Base-by-base conservation (phyloP, 2,329 filamentous ascomycete species). In the Ceratocystis lukuohia region DNA sequence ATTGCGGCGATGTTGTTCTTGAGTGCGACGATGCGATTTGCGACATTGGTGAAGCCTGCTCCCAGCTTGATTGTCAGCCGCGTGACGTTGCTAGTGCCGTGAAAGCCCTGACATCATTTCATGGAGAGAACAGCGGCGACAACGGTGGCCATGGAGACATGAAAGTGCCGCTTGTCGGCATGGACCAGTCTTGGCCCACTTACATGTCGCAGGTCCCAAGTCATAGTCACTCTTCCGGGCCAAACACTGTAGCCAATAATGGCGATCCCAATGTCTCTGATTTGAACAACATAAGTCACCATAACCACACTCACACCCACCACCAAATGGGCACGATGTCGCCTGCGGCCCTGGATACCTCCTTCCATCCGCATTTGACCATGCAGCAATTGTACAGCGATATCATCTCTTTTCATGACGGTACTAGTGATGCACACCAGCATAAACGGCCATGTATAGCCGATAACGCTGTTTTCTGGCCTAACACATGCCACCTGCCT, bases 71-170 rank as follows among this genome's bases (percentile, higher is more conserved):
- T 20, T 70, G 69, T 22, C 68, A 67, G 45, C 53, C 64, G 22
- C 61, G 62, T 15, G 59, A 61, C 4, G 61, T 69, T 37, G 65
- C 67, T 5, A 71, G 72, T 10, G 73, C 73, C 2, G 73, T 73
- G 2, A 72, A 68, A 2, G 71, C 73, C 2, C 71, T 75, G 45
- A 70, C 73, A 5, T 74, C 74, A 8, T 74, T 75, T 53, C 56
- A 59, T 59, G 56, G 8, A n/a, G 56, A 59, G 25, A 30, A n/a
- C 22, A 37, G 33, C 7, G 68, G 67, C 37, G 68, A 67, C 10
- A 62, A 68, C 25, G n/a, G 12, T 22, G 56, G 28, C n/a, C 66
- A 67, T 33, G 56, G 28, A 17, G 56, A 37, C 10, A 30, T 59
- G 28, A 59, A 59, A 59, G 17, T 59, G 28, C 61, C 37, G 15